Evolutionary conservation across 768 basidiomycete species (phyloP).

Genomic region (Nevesoporus exiguus): DNA sequence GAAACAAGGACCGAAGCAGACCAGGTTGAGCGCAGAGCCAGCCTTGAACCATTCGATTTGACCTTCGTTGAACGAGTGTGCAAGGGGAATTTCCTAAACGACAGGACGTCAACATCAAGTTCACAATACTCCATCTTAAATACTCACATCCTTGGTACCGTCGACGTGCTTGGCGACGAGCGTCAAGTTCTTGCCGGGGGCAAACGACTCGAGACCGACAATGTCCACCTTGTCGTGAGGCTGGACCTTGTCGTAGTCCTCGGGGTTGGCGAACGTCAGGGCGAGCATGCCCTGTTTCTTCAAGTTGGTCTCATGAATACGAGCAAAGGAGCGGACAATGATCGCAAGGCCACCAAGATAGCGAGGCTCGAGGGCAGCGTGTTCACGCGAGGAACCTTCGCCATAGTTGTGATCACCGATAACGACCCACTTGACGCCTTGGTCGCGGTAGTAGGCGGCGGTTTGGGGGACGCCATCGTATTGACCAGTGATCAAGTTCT

Average conservation of each 20-base stretch:
- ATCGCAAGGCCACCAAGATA: conserved; percentile 94
- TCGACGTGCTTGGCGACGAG: conserved; percentile 79
- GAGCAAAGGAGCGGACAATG: conserved; percentile 94
- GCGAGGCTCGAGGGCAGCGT: conserved; percentile 93
- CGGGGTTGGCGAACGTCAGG: conserved; percentile 86
- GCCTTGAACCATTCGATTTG: conserved; percentile 99
- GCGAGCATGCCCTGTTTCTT: conserved; percentile 99
- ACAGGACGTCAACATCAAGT: conserved; percentile 13
- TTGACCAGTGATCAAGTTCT: conserved; percentile 86
- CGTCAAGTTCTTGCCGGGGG: conserved; percentile 89
- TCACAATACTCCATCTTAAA: background rate
- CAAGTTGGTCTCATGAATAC: conserved; percentile 97
- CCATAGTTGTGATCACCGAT: conserved; percentile 96
- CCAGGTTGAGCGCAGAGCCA: conserved; percentile 89
- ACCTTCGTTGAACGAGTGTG: conserved; percentile 95
- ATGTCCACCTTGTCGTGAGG: conserved; percentile 89
- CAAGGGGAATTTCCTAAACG: conserved; percentile 65
- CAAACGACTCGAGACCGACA: conserved; percentile 81
- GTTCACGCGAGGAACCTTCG: conserved; percentile 97
- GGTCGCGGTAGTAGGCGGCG: conserved; percentile 84
- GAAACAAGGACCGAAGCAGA: conserved; percentile 35
- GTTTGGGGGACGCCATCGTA: conserved; percentile 83
- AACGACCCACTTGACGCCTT: conserved; percentile 94
- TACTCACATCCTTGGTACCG: conserved; percentile 62
- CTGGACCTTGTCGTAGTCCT: conserved; percentile 90